phyloP scores from a whole-genome alignment of 1,284 basidiomycete genomes.

The Fomes fomentarius region DNA sequence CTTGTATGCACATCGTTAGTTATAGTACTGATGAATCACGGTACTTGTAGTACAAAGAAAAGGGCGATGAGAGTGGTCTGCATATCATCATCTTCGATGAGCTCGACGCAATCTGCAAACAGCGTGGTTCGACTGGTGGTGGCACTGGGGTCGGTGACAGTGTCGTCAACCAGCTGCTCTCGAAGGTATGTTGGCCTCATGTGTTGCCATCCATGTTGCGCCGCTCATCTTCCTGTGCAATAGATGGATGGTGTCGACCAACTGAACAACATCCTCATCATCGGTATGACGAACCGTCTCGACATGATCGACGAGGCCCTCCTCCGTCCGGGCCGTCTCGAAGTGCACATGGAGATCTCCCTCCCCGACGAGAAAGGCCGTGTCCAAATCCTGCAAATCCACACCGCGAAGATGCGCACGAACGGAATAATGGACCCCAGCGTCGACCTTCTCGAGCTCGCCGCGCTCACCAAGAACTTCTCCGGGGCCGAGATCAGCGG shows the following conservation, averaged over 20 bases:
- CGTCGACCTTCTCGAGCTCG: constrained; percentile 87
- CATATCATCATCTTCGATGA: constrained; percentile 99
- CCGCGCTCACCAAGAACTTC: constrained; percentile 93
- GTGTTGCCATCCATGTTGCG: background rate
- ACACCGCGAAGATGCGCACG: constrained; percentile 92
- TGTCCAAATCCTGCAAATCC: constrained; percentile 93
- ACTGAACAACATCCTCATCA: constrained; percentile 99
- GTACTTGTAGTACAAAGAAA: constrained; percentile 85
- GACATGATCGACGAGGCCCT: constrained; percentile 99
- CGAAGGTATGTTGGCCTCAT: constrained; percentile 65
- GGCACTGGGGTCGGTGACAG: constrained; percentile 99
- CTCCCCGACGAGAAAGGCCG: constrained; percentile 95
- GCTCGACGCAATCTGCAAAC: constrained; percentile 98
- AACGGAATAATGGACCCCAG: constrained; percentile 92
- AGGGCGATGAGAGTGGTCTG: constrained; percentile 96
- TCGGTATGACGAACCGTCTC: constrained; percentile 98
- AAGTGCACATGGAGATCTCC: constrained; percentile 99
- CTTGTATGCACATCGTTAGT: background rate
- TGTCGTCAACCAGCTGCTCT: constrained; percentile 97
- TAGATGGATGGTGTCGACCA: constrained; percentile 99
- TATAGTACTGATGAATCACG: background rate
- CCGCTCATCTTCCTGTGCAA: background rate
- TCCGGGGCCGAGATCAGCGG: constrained; percentile 97
- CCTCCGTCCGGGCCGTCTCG: constrained; percentile 95
- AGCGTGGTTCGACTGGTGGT: constrained; percentile 87